Percentiles rank a stretch among this genome's conserved stretches.
Conservation (phyloP, 139 green algal genomes). For the Micractinium conductrix region DNA sequence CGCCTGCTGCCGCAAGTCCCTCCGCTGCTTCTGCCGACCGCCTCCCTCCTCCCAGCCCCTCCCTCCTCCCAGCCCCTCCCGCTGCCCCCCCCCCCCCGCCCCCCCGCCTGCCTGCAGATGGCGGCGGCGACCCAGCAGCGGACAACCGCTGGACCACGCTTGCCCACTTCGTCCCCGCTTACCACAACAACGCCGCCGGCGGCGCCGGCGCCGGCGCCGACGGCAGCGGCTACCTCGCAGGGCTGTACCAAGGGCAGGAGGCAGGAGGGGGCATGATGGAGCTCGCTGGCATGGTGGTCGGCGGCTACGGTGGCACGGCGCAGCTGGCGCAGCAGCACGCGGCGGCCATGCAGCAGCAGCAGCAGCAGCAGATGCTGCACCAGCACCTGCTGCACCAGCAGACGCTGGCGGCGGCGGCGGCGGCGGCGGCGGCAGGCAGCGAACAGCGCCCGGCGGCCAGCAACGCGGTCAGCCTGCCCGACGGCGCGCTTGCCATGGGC, state of each 20-base stretch:
- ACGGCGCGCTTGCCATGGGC: not conserved
- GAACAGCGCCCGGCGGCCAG: not conserved
- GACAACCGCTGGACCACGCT: conserved; percentile 36
- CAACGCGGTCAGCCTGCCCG: not conserved
- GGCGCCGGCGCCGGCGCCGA: not conserved
- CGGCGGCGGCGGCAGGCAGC: not conserved
- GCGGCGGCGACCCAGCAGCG: not conserved
- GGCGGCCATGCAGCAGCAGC: not conserved
- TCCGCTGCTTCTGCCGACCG: not conserved
- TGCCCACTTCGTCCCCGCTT: conserved; percentile 22
- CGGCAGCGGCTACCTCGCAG: not conserved
- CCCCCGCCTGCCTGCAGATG: not conserved
- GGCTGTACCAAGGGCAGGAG: not conserved
- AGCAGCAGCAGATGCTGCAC: not conserved
- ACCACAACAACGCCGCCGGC: not conserved
- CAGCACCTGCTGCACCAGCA: not conserved
- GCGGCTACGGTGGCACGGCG: too few relatives aligned
- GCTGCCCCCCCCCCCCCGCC: not conserved
- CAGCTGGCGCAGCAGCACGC: conserved; percentile 3
- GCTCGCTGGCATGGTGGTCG: too few relatives aligned
- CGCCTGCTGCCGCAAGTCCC: too few relatives aligned
- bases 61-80: not conserved
- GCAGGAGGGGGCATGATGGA: not conserved
- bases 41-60: not conserved
- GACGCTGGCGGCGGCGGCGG: not conserved